Evolutionary conservation across 2,329 filamentous ascomycete genomes (phyloP), one percentile per base, ranked within the genome.

Genomic region (Aspergillus fructus): DNA sequence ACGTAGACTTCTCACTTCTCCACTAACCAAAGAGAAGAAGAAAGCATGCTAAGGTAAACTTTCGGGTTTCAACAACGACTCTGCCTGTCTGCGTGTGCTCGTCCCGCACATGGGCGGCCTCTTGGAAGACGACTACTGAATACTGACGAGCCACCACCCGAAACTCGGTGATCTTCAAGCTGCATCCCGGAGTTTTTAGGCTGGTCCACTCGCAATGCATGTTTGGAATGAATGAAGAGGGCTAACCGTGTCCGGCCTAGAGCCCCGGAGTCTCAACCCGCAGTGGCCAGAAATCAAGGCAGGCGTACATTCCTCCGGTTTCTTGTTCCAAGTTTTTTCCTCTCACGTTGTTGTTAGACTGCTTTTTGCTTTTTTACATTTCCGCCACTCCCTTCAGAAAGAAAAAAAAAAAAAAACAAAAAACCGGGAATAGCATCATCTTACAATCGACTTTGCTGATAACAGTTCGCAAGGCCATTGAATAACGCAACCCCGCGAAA

Each of bases 181-280:
- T 62, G 63, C 63, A 63, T 58, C 52, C 55, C 57, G 63, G 60
- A 60, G 61, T 60, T 56, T 59, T 61, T 48, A 63, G 61, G 60
- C 52, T 64, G 61, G 63, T 57, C 59, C 58, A 60, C 53, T 43
- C 42, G 47, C 42, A 49, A 43, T 56, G 58, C 47, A 59, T 58
- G 58, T 59, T 49, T 59, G 59, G 56, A 56, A 62, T 52, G 49
- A 41, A 48, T 58, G 21, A 50, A 11, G 21, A 46, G 11, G 3
- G 46, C 56, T 61, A 59, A 52, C 53, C 39, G 39, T 39, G 56
- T 59, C 52, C 4, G 54, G 47, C 37, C 56, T 58, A 58, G 50
- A 58, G 33, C 40, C 30, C 37, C 47, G 40, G 56, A 37, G 47
- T 51, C 51, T 47, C 27, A 39, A 34, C 48, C 24, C 54, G 33